These are phyloP conservation scores for Mycena filopes DNA, from an alignment of 768 basidiomycete species.

Conservation along the genomic window DNA sequence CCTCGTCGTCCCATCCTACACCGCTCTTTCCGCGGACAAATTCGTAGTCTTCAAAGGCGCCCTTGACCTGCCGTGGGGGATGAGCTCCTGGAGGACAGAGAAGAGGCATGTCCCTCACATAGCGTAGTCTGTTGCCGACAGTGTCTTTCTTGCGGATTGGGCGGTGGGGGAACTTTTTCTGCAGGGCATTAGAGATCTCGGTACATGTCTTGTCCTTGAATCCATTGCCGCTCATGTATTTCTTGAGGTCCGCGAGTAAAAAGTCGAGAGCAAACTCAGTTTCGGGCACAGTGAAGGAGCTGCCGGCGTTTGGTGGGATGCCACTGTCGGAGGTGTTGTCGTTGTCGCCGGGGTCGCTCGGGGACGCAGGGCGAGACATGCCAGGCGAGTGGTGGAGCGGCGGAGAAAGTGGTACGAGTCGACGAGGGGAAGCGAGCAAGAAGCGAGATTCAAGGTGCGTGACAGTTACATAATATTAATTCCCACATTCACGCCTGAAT, in stretches of 20 bases:
- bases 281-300: neutral
- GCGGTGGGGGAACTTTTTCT: neutral
- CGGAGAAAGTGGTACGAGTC: neutral
- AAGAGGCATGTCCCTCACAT: neutral
- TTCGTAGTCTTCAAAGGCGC: neutral
- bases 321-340: neutral
- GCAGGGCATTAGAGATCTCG: neutral
- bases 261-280: neutral
- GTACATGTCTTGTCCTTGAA: neutral
- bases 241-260: neutral
- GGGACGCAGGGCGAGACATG: neutral
- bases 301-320: neutral
- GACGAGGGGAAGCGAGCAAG: conserved; percentile 6
- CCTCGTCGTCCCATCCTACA: conserved; percentile 21
- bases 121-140: neutral
- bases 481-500: neutral
- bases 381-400: neutral
- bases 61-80: conserved; percentile 12
- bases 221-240: conserved; percentile 13
- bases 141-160: neutral
- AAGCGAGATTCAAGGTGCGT: neutral
- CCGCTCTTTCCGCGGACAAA: conserved; percentile 9
- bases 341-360: neutral
- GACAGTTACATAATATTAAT: conserved; percentile 17
- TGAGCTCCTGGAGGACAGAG: neutral